Evolutionary conservation across 352 stramenopile species (phyloP).

Genomic region (Sclerospora graminicola): DNA sequence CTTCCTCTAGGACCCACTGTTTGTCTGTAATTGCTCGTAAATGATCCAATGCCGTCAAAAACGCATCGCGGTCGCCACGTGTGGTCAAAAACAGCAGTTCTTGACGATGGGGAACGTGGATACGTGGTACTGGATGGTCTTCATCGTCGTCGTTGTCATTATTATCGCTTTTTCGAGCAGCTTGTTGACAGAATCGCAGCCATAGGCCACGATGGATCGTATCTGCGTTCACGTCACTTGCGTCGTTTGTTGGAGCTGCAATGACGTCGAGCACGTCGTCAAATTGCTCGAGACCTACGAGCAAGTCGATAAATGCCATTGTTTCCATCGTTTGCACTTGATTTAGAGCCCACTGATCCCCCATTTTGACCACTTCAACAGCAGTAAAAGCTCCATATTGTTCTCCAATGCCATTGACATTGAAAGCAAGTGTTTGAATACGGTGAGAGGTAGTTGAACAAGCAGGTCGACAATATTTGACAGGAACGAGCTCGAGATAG

Average conservation of each 20-base stretch:
- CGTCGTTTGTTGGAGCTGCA: conserved; percentile 6
- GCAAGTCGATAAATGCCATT: conserved; percentile 25
- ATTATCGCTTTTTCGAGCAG: conserved; percentile 1
- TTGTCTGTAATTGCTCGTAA: conserved; percentile 34
- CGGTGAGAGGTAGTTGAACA: neutral
- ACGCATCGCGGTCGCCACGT: conserved; percentile 12
- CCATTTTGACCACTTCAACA: conserved; percentile 12
- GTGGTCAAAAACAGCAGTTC: conserved; percentile 14
- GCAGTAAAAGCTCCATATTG: conserved; percentile 1
- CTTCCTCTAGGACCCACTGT: conserved; percentile 40
- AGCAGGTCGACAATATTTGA: conserved; percentile 6
- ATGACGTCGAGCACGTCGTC: conserved; percentile 28
- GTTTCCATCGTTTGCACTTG: conserved; percentile 12
- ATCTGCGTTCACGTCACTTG: conserved; percentile 21
- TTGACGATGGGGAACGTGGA: neutral
- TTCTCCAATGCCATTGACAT: neutral
- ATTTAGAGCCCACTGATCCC: conserved; percentile 7
- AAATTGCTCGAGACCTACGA: conserved; percentile 26
- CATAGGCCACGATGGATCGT: conserved; percentile 41
- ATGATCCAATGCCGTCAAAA: conserved; percentile 30
- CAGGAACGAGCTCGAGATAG: conserved; percentile 6
- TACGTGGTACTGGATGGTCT: too few relatives aligned
- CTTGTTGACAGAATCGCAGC: conserved; percentile 25
- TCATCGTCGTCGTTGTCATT: neutral
- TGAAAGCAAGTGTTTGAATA: conserved; percentile 7